A percentile compares a stretch with the other conserved stretches of the same genome.
Evolutionary conservation across 495 filamentous ascomycete species (phyloP).

Genomic region (Annulohypoxylon nitens): DNA sequence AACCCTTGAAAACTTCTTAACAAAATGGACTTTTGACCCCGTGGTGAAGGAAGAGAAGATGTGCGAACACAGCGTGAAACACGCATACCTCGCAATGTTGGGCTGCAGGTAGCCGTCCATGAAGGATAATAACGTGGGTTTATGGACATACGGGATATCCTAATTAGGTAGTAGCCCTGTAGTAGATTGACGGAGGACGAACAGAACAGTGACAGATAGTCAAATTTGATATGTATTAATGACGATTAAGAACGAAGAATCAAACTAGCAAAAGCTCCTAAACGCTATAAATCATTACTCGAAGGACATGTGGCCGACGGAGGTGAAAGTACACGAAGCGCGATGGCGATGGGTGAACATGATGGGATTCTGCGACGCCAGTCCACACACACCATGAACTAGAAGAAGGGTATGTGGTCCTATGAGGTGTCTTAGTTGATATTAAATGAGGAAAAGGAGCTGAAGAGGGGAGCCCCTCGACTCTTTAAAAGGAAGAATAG

Average conservation of each 20-base stretch:
- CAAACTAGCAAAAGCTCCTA: conserved; percentile 28
- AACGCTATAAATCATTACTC: conserved; percentile 29
- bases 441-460: conserved; percentile 34
- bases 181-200: conserved; percentile 21
- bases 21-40: conserved; percentile 24
- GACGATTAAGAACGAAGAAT: conserved; percentile 22
- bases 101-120: conserved; percentile 46
- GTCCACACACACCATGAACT: conserved; percentile 34
- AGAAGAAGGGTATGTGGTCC: conserved; percentile 39
- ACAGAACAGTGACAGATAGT: conserved; percentile 28
- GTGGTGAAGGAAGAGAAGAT: conserved; percentile 18
- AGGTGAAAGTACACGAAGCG: conserved; percentile 29
- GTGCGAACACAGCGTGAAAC: conserved; percentile 42
- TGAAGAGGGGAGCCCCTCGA: conserved; percentile 23
- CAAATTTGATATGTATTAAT: conserved; percentile 20
- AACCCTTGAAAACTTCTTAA: conserved; percentile 30
- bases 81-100: conserved; percentile 46
- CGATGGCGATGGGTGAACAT: conserved; percentile 30
- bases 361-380: conserved; percentile 38
- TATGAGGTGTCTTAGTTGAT: conserved; percentile 28
- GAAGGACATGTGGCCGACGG: conserved; percentile 36
- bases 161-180: conserved; percentile 19
- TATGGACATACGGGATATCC: conserved; percentile 5
- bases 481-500: conserved; percentile 10
- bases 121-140: conserved; percentile 11